Evolutionary conservation across 139 green algal genomes (phyloP).

Genomic region (Ettlia oleoabundans): DNA sequence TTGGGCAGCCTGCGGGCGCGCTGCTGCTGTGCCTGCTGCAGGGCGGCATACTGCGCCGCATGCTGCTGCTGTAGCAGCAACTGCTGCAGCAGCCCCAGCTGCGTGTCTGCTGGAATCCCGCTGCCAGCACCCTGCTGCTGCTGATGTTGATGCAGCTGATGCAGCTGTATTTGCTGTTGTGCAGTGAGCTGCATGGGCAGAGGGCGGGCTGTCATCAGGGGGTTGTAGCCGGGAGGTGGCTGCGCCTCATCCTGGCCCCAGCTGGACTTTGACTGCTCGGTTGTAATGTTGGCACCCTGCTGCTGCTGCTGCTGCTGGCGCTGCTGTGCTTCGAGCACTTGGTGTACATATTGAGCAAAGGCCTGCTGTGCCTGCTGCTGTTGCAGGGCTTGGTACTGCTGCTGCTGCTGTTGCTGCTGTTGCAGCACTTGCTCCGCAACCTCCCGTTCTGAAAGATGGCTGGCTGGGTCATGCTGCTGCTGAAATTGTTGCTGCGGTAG

Average conservation of each 20-base stretch:
- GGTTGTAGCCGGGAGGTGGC: not conserved
- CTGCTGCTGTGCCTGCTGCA: slow-evolving; percentile 5
- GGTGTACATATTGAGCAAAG: not conserved
- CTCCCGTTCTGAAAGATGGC: no score
- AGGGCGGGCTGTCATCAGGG: not conserved
- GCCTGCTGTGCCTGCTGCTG: not conserved
- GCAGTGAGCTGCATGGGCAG: not conserved
- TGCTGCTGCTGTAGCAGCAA: not conserved
- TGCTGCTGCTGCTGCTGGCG: not conserved
- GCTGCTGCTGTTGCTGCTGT: not conserved
- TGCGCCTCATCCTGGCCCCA: not conserved
- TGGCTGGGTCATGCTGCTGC: slow-evolving; percentile 1
- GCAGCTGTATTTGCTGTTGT: not conserved
- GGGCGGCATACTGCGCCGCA: not conserved
- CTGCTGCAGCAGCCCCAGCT: not conserved
- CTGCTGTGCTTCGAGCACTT: not conserved
- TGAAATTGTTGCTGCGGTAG: not conserved
- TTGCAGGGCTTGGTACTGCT: not conserved
- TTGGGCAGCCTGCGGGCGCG: not conserved
- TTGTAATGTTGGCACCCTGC: not conserved
- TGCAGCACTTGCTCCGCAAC: no score
- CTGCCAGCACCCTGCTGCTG: not conserved
- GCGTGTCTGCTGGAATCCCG: no score
- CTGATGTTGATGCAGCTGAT: slow-evolving; percentile 17
- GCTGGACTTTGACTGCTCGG: not conserved